A percentile compares a stretch with the other conserved stretches of the same genome.
phyloP scores from a whole-genome alignment of 192 early-diverging fungal genomes.

The Coemansia sp. region DNA sequence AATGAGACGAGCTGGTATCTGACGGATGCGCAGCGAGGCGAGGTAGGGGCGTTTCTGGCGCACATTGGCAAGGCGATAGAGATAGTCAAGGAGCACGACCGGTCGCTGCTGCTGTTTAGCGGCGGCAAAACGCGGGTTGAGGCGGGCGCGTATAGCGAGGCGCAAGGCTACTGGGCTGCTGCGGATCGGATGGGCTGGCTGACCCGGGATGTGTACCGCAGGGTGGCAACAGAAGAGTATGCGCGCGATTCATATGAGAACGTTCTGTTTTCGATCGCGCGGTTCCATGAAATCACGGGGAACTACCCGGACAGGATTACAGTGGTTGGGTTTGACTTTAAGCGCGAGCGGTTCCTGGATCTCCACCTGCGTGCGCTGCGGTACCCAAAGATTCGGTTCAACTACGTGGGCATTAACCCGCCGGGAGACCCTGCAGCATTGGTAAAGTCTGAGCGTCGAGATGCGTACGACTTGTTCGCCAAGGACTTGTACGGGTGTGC shows the following conservation, averaged over 20 bases:
- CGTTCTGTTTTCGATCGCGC: constrained; percentile 50
- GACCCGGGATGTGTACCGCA: constrained; percentile 28
- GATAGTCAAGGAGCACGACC: constrained; percentile 34
- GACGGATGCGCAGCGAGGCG: constrained; percentile 35
- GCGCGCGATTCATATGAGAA: constrained; percentile 56
- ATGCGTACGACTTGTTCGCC: constrained; percentile 39
- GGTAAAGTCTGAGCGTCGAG: constrained; percentile 13
- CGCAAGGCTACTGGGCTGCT: constrained; percentile 50
- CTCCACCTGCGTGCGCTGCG: constrained; percentile 44
- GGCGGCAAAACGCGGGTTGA: constrained; percentile 43
- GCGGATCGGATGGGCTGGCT: constrained; percentile 49
- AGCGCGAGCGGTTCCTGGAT: constrained; percentile 38
- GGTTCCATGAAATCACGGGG: constrained; percentile 51
- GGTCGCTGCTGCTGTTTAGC: constrained; percentile 47
- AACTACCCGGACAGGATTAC: constrained; percentile 47
- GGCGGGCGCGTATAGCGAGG: constrained; percentile 47
- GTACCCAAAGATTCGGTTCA: constrained; percentile 48
- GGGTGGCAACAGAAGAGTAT: constrained; percentile 51
- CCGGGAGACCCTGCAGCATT: constrained; percentile 17
- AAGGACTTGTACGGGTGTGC: constrained; percentile 39
- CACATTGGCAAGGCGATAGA: constrained; percentile 45
- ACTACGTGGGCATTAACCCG: constrained; percentile 48
- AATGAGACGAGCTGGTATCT: constrained; percentile 46
- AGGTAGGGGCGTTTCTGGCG: constrained; percentile 46
- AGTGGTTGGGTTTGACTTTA: constrained; percentile 46